Evolutionary conservation across 2,329 filamentous ascomycete species (phyloP), one percentile per base, ranked within the genome.

Genomic region (Penicillium sp.): DNA sequence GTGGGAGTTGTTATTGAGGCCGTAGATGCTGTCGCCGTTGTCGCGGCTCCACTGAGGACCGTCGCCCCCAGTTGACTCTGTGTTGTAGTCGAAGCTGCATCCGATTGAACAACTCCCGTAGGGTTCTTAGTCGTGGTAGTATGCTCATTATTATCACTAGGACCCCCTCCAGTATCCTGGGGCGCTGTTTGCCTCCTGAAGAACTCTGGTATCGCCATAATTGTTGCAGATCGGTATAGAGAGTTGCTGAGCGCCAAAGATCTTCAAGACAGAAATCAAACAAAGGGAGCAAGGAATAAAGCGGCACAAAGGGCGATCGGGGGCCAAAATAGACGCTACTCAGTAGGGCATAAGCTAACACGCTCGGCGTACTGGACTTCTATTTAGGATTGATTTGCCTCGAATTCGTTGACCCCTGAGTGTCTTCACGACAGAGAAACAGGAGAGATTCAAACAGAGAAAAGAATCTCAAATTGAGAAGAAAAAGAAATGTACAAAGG

Each of bases 281-380:
- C 31, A 46, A 46, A 46, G 42, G 14, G 31, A 33, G 11, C 8
- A 35, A 16, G 29, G 13, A 55, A 22, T 1, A 45, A 16, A 11
- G 46, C 39, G 26, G 31, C 22, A 50, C 48, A 46, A 50, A 51
- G 22, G 53, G 39, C 13, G 47, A 44, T 39, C 14, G 46, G 44
- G 53, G 53, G 53, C 46, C 53, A 49, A 16, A 51, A 45, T 50
- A 35, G 47, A 35, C n/a, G 39, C 27, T 51, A 31, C 35, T 46
- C 31, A 49, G 24, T 46, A 39, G 22, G 44, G 22, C 29, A 51
- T 33, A 19, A 24, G 19, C 7, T 35, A 47, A 37, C 5, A 9
- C 39, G 22, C 29, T 26, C 47, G 52, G 43, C 46, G 37, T 49
- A 24, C 42, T 33, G 31, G 22, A 39, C 44, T 44, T 24, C 3